Evolutionary conservation across 495 filamentous ascomycete genomes (phyloP).

Genomic region (Lasiosphaeris hirsuta): DNA sequence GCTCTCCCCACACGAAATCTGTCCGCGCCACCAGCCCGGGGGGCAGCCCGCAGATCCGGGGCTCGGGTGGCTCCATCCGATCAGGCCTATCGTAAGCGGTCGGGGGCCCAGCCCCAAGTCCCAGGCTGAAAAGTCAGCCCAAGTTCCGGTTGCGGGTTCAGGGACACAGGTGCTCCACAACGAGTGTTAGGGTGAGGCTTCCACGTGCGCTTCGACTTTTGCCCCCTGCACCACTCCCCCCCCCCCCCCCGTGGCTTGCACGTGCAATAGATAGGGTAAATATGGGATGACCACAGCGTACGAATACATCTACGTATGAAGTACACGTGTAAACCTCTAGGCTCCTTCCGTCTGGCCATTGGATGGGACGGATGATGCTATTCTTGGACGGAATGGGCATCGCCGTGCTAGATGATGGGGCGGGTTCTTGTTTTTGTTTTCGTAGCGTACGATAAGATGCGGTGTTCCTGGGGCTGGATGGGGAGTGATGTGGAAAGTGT

Average conservation of each 20-base stretch:
- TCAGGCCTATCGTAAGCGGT: not conserved
- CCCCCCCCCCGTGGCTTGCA: not conserved
- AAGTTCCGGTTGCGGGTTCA: not conserved
- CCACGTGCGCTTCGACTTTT: too few relatives aligned
- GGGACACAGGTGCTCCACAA: not conserved
- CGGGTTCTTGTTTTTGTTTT: too few relatives aligned
- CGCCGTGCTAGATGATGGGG: too few relatives aligned
- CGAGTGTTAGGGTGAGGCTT: too few relatives aligned
- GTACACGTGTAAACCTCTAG: too few relatives aligned
- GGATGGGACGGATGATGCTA: too few relatives aligned
- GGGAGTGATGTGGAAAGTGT: not conserved
- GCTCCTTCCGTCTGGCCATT: too few relatives aligned
- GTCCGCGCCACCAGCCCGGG: not conserved
- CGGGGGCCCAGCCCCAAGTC: not conserved
- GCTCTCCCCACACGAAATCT: slow-evolving; percentile 3
- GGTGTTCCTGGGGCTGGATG: not conserved
- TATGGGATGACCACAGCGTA: not conserved
- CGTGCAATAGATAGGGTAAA: slow-evolving; percentile 12
- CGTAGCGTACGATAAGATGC: not conserved
- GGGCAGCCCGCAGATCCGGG: slow-evolving; percentile 15
- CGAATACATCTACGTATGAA: too few relatives aligned
- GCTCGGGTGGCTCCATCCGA: slow-evolving; percentile 19
- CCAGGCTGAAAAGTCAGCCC: not conserved
- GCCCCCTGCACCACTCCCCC: too few relatives aligned
- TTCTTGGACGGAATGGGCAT: too few relatives aligned